Conservation (phyloP, 164 flowering plant species). For the Macadamia tetraphylla region DNA sequence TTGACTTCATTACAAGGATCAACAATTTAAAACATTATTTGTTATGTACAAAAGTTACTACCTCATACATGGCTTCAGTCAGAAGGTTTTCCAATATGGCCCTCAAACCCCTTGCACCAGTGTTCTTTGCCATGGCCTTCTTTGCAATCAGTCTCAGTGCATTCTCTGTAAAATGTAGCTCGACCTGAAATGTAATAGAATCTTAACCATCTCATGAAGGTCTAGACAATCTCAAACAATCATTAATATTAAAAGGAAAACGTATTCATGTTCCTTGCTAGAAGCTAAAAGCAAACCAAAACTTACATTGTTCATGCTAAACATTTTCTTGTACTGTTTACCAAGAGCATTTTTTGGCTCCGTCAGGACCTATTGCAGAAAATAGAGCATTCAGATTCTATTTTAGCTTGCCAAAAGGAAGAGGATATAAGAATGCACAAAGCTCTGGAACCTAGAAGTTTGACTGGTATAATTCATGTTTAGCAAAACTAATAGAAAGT, state of each 20-base stretch:
- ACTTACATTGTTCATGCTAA: slow-evolving; percentile 90
- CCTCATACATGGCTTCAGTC: slow-evolving; percentile 99
- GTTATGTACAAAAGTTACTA: slow-evolving; percentile 14
- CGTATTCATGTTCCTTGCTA: not conserved
- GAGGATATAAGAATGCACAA: not conserved
- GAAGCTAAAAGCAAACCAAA: slow-evolving; percentile 1
- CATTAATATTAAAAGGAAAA: not conserved
- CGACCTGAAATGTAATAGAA: slow-evolving; percentile 48
- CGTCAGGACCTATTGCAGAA: slow-evolving; percentile 58
- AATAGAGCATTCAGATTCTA: not conserved
- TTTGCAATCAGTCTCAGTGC: slow-evolving; percentile 75
- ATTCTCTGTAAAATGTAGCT: slow-evolving; percentile 79
- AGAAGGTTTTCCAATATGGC: slow-evolving; percentile 76
- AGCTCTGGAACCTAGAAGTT: not conserved
- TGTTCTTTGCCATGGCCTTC: slow-evolving; percentile 87
- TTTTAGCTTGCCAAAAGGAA: not conserved
- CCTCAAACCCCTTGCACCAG: slow-evolving; percentile 97
- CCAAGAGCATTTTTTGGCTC: slow-evolving; percentile 98
- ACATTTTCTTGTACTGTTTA: slow-evolving; percentile 92
- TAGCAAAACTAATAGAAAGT: too few relatives aligned
- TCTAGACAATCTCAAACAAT: not conserved
- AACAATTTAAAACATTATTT: too few relatives aligned
- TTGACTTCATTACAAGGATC: too few relatives aligned
- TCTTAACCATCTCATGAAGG: not conserved
- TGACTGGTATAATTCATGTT: too few relatives aligned